Evolutionary conservation across 176 grass and related monocot species (phyloP).

Genomic region (Triticum dicoccoides): DNA sequence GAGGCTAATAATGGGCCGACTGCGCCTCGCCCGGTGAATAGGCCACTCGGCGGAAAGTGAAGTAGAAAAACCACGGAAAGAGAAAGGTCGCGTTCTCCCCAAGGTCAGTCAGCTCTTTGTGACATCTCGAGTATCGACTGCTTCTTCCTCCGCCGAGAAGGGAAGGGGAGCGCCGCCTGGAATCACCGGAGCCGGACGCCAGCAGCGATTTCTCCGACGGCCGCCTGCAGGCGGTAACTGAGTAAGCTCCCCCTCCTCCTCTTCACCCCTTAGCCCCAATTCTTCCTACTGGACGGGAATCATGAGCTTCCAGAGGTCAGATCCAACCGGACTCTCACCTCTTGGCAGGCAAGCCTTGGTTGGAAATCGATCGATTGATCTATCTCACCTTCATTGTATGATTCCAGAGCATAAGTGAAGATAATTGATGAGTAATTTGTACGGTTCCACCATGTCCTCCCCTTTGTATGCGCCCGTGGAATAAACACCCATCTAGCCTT

Average conservation of each 20-base stretch:
- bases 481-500: neutral
- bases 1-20: neutral
- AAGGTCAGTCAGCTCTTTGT: neutral
- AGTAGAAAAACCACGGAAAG: neutral
- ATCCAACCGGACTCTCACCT: conserved; percentile 22
- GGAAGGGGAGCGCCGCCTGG: neutral
- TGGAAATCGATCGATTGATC: neutral
- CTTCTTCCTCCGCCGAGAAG: conserved; percentile 2
- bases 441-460: neutral
- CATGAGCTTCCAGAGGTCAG: conserved; percentile 1
- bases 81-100: neutral
- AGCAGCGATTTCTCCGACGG: neutral
- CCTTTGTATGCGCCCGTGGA: neutral
- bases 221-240: neutral
- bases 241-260: neutral
- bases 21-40: neutral
- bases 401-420: neutral
- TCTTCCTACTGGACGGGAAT: neutral
- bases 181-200: conserved; percentile 2
- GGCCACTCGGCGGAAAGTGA: neutral
- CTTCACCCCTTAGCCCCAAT: neutral
- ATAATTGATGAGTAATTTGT: neutral
- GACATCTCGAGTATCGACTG: neutral
- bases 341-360: neutral
- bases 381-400: neutral